These are phyloP conservation scores for Beauveria sp. DNA, from an alignment of 2,329 filamentous ascomycete genomes.

Conservation along the genomic window DNA sequence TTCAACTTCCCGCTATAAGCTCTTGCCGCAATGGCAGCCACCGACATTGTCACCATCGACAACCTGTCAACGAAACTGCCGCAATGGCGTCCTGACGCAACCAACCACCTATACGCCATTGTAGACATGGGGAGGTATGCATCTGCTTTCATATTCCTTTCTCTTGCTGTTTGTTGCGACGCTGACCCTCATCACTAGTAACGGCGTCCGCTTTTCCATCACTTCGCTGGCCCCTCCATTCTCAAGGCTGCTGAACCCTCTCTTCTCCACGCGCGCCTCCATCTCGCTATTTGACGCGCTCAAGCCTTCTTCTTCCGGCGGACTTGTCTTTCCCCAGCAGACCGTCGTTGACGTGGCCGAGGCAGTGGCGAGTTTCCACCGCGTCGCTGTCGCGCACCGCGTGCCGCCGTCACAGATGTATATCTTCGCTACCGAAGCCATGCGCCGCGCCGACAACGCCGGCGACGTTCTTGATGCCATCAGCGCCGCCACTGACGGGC, in stretches of 20 bases:
- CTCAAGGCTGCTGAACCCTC: slow-evolving; percentile 64
- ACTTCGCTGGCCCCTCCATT: slow-evolving; percentile 67
- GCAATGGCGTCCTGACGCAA: slow-evolving; percentile 37
- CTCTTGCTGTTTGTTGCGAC: neutral
- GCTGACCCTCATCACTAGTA: slow-evolving; percentile 43
- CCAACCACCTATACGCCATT: slow-evolving; percentile 46
- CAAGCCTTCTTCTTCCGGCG: slow-evolving; percentile 38
- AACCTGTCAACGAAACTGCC: slow-evolving; percentile 43
- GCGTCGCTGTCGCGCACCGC: slow-evolving; percentile 60
- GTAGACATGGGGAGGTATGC: slow-evolving; percentile 53
- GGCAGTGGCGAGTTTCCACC: slow-evolving; percentile 62
- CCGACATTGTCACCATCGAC: slow-evolving; percentile 43
- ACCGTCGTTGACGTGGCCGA: slow-evolving; percentile 61
- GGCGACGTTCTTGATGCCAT: slow-evolving; percentile 61
- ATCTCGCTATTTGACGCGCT: slow-evolving; percentile 85
- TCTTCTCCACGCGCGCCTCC: slow-evolving; percentile 69
- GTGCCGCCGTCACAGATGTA: slow-evolving; percentile 60
- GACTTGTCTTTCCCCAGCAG: slow-evolving; percentile 37
- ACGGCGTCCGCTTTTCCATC: slow-evolving; percentile 89
- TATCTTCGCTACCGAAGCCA: slow-evolving; percentile 83
- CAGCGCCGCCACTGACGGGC: slow-evolving; percentile 48
- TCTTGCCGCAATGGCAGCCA: slow-evolving; percentile 21
- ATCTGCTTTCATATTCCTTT: slow-evolving; percentile 9
- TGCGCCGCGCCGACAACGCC: slow-evolving; percentile 71
- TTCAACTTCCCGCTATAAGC: neutral